Conservation (phyloP, 1,284 basidiomycete species). For the Ceratobasidium sp. region DNA sequence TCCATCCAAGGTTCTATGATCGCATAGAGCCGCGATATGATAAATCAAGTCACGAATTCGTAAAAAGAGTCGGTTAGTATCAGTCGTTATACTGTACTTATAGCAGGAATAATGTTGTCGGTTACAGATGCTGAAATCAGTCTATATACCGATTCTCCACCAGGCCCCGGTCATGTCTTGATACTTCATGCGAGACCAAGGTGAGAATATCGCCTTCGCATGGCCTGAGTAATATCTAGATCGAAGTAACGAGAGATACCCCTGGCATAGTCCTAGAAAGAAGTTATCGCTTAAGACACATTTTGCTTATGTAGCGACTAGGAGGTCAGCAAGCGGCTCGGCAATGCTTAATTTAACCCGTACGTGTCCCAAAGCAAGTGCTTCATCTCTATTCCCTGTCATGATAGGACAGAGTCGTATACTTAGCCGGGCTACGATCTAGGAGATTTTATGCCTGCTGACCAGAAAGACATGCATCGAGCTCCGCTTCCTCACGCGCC, state of each 20-base stretch:
- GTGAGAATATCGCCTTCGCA: too few relatives aligned
- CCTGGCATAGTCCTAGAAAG: not conserved
- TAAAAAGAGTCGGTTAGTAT: too few relatives aligned
- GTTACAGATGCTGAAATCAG: too few relatives aligned
- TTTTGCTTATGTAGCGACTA: not conserved
- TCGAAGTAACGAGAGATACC: not conserved
- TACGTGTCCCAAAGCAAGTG: not conserved
- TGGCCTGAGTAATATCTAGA: too few relatives aligned
- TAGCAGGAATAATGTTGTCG: too few relatives aligned
- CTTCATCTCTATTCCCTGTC: not conserved
- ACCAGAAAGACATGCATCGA: not conserved
- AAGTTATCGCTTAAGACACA: not conserved
- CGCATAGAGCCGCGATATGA: not conserved
- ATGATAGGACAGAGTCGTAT: not conserved
- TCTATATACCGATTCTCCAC: too few relatives aligned
- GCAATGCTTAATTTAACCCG: not conserved
- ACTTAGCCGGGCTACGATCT: not conserved
- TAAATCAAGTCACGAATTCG: too few relatives aligned
- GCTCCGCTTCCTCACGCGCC: not conserved
- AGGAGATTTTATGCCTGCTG: not conserved
- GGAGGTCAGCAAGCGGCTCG: not conserved
- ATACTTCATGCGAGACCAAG: not conserved
- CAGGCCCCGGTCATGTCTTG: not conserved
- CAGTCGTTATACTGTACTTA: too few relatives aligned
- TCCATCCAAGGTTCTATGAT: not conserved